Evolutionary conservation across 352 stramenopile genomes (phyloP), one percentile per base, ranked within the genome.

Genomic region (Phytopythium montanum): DNA sequence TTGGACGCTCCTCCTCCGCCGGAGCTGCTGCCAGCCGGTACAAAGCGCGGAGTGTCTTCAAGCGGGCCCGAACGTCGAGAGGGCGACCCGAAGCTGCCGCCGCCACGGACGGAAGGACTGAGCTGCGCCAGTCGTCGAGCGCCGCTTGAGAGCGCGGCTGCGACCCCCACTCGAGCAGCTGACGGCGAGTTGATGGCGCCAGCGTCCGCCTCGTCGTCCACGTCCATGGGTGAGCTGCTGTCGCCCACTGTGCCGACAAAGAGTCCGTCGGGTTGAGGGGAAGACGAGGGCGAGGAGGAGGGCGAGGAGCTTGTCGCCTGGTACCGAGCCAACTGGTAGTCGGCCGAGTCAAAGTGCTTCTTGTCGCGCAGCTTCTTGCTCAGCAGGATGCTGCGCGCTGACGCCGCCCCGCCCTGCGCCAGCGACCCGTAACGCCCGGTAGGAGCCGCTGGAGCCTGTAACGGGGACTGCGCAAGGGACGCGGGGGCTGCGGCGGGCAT

Each of bases 341-440:
- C 85, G 9, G 79, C 82, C 60, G 82, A 92, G 66, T 92, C 80
- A 50, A 92, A 90, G 28, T 81, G 69, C 49, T 72, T 66, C 55
- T 90, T 86, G 64, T 81, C 81, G 34, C 81, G 75, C 38, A 94
- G 60, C 45, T 91, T 91, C 41, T 75, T 79, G 59, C 87, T 81
- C 28, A 94, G 78, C 38, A 94, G 58, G 18, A 88, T 77, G 58
- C 87, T 89, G 34, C 82, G 70, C 16, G 70, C 82, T 5, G 81
- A 77, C 33, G 71, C 50, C 0, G 77, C 75, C 16, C 73, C 75
- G 46, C 64, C 77, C 0, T 41, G 33, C 12, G 66, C 31, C 13
- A 64, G 46, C 26, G 29, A 51, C 12, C 69, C 66, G 41, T 80
- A 77, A 5, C 62, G 41, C 2, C 19, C 19, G 4, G n/a, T n/a